Evolutionary conservation across 257 asterid genomes (phyloP).

Genomic region (Cruciata laevipes): DNA sequence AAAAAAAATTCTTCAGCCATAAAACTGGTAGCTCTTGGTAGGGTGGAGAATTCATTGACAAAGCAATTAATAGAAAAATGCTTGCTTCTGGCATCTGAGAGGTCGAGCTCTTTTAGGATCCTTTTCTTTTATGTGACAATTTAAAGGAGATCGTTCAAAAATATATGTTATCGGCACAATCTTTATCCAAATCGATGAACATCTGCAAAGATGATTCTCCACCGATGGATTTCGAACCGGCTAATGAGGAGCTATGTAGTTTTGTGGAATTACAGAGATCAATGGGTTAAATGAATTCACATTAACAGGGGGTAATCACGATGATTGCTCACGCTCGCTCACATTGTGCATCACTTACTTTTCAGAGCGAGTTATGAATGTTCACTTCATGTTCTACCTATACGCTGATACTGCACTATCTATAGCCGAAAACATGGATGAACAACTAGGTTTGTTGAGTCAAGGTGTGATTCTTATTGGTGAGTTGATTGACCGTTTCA

Average conservation of each 20-base stretch:
- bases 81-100: conserved; percentile 51
- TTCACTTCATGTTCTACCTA: conserved; percentile 49
- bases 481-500: conserved; percentile 43
- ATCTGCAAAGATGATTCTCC: conserved; percentile 23
- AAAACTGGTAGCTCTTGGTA: conserved; percentile 58
- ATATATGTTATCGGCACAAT: conserved; percentile 23
- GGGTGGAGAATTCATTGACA: conserved; percentile 37
- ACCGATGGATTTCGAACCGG: conserved; percentile 31
- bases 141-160: conserved; percentile 20
- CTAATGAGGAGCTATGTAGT: conserved; percentile 23
- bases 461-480: conserved; percentile 46
- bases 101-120: conserved; percentile 54
- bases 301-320: conserved; percentile 39
- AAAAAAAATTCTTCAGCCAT: conserved; percentile 44
- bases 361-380: conserved; percentile 37
- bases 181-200: conserved; percentile 21
- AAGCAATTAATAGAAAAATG: conserved; percentile 59
- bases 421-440: conserved; percentile 67
- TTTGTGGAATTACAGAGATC: conserved; percentile 31
- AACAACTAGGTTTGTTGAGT: conserved; percentile 41
- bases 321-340: conserved; percentile 34
- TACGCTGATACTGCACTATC: conserved; percentile 51
- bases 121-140: conserved; percentile 37
- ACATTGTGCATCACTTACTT: conserved; percentile 39
- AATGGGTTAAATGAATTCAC: conserved; percentile 37